Percentiles rank a stretch among this genome's conserved stretches.
These are phyloP conservation scores for Fusarium pseudocircinatum DNA, from an alignment of 2,329 filamentous ascomycete species.

Conservation along the genomic window DNA sequence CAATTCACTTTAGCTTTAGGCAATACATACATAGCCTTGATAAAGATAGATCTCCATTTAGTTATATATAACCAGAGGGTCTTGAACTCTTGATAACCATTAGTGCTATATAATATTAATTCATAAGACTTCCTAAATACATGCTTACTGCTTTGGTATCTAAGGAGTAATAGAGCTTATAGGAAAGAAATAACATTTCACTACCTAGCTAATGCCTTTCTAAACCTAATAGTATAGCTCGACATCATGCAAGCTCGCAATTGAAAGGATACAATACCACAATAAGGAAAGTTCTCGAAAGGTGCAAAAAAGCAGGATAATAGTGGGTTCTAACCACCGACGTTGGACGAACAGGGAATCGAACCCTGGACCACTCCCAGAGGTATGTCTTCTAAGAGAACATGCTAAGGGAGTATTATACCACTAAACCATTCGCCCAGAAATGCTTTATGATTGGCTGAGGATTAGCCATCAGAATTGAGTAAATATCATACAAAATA, in stretches of 20 bases:
- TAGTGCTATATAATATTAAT: not conserved
- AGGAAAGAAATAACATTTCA: not conserved
- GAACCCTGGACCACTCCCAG: slow-evolving; percentile 37
- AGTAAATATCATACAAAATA: accelerated
- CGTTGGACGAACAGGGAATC: slow-evolving; percentile 35
- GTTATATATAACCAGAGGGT: no score
- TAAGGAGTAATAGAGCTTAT: no score
- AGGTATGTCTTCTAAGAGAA: not conserved
- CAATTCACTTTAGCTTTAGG: not conserved
- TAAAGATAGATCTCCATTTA: no score
- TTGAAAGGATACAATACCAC: not conserved
- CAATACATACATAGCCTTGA: no score
- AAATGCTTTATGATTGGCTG: slow-evolving; percentile 4
- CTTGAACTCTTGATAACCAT: not conserved
- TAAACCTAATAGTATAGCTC: not conserved
- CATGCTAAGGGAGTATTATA: slow-evolving; percentile 37
- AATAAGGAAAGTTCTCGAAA: not conserved
- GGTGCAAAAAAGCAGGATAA: not conserved
- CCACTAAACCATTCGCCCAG: slow-evolving; percentile 35
- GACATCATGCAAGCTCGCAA: not conserved
- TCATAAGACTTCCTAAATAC: not conserved
- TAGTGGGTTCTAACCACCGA: slow-evolving; percentile 4
- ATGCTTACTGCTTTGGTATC: not conserved
- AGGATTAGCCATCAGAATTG: accelerated
- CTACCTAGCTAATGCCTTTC: not conserved